Conservation (phyloP, 2,329 filamentous ascomycete species). For the Biscogniauxia mediterranea region DNA sequence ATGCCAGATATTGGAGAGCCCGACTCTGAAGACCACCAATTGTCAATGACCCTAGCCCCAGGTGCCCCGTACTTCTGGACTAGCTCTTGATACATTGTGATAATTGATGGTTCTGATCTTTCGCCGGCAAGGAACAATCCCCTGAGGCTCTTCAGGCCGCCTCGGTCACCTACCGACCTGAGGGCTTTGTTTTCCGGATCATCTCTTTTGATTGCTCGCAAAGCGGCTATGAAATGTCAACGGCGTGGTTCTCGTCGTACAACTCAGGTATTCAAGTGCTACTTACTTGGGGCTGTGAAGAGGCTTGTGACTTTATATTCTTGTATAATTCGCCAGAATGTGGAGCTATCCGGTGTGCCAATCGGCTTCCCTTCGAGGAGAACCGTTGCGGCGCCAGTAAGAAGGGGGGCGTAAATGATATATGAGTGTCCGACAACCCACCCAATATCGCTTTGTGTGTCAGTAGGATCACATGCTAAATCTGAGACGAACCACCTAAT, state of each 20-base stretch:
- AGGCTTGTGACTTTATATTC: conserved; percentile 82
- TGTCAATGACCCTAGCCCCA: conserved; percentile 58
- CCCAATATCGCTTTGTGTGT: conserved; percentile 65
- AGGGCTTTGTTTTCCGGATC: conserved; percentile 73
- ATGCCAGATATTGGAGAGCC: conserved; percentile 59
- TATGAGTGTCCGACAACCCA: conserved; percentile 89
- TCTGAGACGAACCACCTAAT: conserved; percentile 2
- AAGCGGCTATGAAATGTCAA: conserved; percentile 48
- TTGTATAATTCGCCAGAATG: conserved; percentile 84
- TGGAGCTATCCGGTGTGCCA: conserved; percentile 81
- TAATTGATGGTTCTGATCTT: conserved; percentile 81
- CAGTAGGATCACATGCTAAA: conserved; percentile 9
- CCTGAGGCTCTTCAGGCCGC: conserved; percentile 68
- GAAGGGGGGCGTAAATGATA: conserved; percentile 83
- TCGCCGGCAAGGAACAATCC: conserved; percentile 87
- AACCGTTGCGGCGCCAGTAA: conserved; percentile 81
- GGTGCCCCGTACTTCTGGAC: conserved; percentile 64
- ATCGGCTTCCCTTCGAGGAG: conserved; percentile 94
- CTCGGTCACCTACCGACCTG: conserved; percentile 59
- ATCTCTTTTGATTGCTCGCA: conserved; percentile 83
- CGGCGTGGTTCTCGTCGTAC: neutral
- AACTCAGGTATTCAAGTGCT: neutral
- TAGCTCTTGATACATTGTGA: conserved; percentile 76
- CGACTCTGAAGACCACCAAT: conserved; percentile 61
- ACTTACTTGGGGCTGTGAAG: conserved; percentile 75